Base-by-base conservation (phyloP, 2,329 filamentous ascomycete species). In the Talaromyces verruculosus region DNA sequence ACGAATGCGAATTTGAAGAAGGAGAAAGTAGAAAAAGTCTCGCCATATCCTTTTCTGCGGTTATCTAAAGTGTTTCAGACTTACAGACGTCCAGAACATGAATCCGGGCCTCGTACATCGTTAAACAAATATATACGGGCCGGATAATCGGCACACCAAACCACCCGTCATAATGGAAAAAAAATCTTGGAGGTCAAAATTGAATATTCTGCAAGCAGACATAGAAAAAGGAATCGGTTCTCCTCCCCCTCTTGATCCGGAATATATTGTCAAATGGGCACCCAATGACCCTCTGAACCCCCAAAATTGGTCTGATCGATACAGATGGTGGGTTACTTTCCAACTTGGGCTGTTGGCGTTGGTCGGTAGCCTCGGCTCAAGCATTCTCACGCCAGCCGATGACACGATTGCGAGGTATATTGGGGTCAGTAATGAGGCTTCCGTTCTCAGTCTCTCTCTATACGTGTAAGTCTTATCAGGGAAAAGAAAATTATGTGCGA, bases 291-390 rank as follows among this genome's bases (percentile, higher is more conserved):
- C 71, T 7, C 72, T 73, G 7, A 84, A 86, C 66, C 84, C 84
- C 0, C 76, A 78, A 59, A 84, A 84, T 67, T 85, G 80, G 76
- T 73, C 74, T 0, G 70, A 72, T 5, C 51, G 59, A 3, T 80
- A 82, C 67, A 84, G 84, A 71, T 76, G 74, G 55, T 83, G 78
- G 75, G 74, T 85, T 61, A 84, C 83, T 0, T 75, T 84, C 19
- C 78, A 83, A 61, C 71, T 86, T 39, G 79, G 82, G 28, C 77
- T 85, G 75, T 74, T 85, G 17, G 83, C 84, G 1, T 71, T 85
- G n/a, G 74, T 78, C 8, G 82, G 81, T 17, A 82, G 79, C 67
- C 71, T 84, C 58, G 84, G 82, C 3, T 83, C 82, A 5, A 83
- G 81, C 19, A 84, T 86, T 65, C 82, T 83, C 45, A 75, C 83